Evolutionary conservation across 768 basidiomycete genomes (phyloP), one percentile per base, ranked within the genome.

Genomic region (Coprinopsis cinerea): DNA sequence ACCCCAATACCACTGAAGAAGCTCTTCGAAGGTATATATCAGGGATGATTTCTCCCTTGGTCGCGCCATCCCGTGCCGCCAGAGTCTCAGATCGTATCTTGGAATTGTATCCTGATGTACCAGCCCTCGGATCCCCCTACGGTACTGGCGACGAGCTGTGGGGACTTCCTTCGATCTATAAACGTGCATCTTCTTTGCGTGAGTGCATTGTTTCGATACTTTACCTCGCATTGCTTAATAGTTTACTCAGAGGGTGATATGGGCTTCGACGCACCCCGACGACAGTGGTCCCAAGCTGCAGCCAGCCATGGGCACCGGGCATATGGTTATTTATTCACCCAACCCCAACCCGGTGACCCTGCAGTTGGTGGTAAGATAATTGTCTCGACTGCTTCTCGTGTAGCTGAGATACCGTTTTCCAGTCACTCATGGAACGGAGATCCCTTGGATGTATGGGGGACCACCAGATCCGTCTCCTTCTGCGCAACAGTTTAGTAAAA

Each of bases 121-220:
- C 76, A 15, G 59, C 70, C 14, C 51, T 64, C 20, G 76, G 77
- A 2, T 72, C 72, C 1, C 77, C 77, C 0, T 78, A 68, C 52
- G 64, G 63, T 13, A 77, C 76, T 2, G 74, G 76, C 4, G 65
- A 69, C 20, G 51, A 52, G 37, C 27, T 52, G 4, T 52, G 46
- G 30, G 51, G 45, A n/a, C 24, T 47, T 6, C 44, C 61, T 14
- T 54, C 56, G 41, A 53, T 56, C 11, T 71, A 58, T 56, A 67
- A 71, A 51, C 65, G 67, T 2, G 58, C 52, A 27, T 55, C 71
- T 10, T 57, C 65, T 0, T 45, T 74, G 20, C 44, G 69, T 67
- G 23, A 26, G 57, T 47, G n/a, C n/a, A n/a, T n/a, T n/a, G 44
- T 24, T 36, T 3, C 18, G 11, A 39, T 39, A 6, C 18, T 2